Evolutionary conservation across 495 filamentous ascomycete species (phyloP).

Genomic region (Penicillium antarcticum): DNA sequence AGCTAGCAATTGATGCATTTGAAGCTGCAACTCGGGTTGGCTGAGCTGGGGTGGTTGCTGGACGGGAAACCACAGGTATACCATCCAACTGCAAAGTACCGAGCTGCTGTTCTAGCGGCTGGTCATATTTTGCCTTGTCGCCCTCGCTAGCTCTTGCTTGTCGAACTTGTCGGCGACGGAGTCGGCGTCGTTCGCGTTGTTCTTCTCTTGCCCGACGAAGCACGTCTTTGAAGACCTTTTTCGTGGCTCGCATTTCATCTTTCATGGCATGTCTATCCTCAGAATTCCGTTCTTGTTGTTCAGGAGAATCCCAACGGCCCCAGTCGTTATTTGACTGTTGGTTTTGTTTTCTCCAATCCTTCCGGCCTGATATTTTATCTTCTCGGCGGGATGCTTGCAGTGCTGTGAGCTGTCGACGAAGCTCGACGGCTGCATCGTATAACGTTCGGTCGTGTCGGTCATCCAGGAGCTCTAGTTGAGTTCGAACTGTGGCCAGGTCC

Average conservation of each 20-base stretch:
- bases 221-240: slow-evolving; percentile 40
- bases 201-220: slow-evolving; percentile 39
- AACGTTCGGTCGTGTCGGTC: slow-evolving; percentile 40
- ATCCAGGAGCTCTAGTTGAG: slow-evolving; percentile 37
- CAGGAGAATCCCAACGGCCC: slow-evolving; percentile 42
- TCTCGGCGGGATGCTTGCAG: slow-evolving; percentile 39
- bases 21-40: not conserved
- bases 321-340: slow-evolving; percentile 18
- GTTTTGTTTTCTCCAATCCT: slow-evolving; percentile 22
- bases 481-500: slow-evolving; percentile 39
- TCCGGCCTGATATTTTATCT: slow-evolving; percentile 20
- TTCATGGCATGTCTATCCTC: slow-evolving; percentile 33
- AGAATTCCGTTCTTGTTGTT: slow-evolving; percentile 31
- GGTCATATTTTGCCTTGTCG: slow-evolving; percentile 6
- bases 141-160: not conserved
- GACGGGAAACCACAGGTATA: not conserved
- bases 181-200: slow-evolving; percentile 29
- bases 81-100: slow-evolving; percentile 16
- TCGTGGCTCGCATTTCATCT: slow-evolving; percentile 37
- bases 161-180: slow-evolving; percentile 12
- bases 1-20: not conserved
- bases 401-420: slow-evolving; percentile 35
- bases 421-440: slow-evolving; percentile 37
- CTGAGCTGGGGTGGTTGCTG: not conserved
- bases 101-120: slow-evolving; percentile 14